Evolutionary conservation across 441 rosid species (phyloP), one percentile per base, ranked within the genome.

Genomic region (Geranium incanum): DNA sequence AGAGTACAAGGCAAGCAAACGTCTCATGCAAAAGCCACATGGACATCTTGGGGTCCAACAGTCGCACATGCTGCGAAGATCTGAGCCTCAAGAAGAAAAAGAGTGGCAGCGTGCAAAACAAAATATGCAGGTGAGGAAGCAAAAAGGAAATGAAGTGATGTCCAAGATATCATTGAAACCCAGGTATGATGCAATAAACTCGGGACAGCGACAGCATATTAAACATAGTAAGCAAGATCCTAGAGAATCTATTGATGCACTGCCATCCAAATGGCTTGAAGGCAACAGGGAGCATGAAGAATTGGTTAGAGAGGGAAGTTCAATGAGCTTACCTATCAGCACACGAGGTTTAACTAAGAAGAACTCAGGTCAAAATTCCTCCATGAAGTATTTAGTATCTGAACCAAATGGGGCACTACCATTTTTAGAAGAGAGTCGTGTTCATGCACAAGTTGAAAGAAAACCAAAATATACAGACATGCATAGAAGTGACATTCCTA

Each of bases 61-160:
- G 62, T 71, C 77, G 65, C 66, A 59, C 19, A 69, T 39, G 43
- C 43, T 39, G 43, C 43, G 43, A 39, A 39, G 8, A 39, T 39
- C 3, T 39, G 50, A 67, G 45, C 76, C 13, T 45, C 73, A 68
- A 43, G 72, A 66, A 75, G 88, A 82, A 73, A 72, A 16, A 69
- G 74, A 65, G 16, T 77, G 57, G 60, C 82, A 77, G 68, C 78
- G 18, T 36, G 67, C 71, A 38, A 88, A 79, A 80, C 84, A 75
- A 65, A 85, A 80, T 75, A 75, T 71, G 74, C 80, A 45, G 71
- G 78, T 21, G n/a, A 79, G 74, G 66, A 76, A 70, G 75, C 84
- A 76, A 55, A 80, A 71, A 60, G 78, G 72, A 74, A 74, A 72
- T 70, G 85, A 74, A 37, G 33, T 52, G 57, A 3, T 59, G 73